phyloP scores from a whole-genome alignment of 129 eudicot species.

The Chrysanthemum seticuspe region DNA sequence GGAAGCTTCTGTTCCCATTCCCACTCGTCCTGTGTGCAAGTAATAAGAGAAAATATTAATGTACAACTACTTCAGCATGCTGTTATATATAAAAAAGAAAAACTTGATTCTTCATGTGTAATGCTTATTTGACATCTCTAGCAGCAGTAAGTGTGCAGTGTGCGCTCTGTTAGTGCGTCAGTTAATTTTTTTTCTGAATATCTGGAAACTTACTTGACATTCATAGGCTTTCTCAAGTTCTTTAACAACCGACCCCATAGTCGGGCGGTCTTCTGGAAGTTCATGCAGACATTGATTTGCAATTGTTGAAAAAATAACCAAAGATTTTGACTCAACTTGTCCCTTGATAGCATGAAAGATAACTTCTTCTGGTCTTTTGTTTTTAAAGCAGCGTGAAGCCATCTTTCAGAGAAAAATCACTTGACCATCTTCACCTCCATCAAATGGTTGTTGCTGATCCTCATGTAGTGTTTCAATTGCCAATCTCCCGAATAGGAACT shows the following conservation, averaged over 20 bases:
- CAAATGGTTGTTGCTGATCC: not conserved
- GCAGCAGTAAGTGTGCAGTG: not conserved
- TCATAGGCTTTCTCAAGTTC: slow-evolving; percentile 27
- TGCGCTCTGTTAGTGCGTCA: not conserved
- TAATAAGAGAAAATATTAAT: not conserved
- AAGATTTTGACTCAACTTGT: slow-evolving; percentile 5
- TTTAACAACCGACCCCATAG: slow-evolving; percentile 24
- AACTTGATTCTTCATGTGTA: not conserved
- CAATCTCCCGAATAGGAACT: slow-evolving; percentile 24
- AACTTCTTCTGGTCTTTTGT: slow-evolving; percentile 5
- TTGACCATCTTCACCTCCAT: slow-evolving; percentile 3
- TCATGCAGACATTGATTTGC: slow-evolving; percentile 26
- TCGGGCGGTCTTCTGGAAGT: slow-evolving; percentile 20
- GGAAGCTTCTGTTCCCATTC: slow-evolving; percentile 35
- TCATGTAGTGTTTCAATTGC: slow-evolving; percentile 18
- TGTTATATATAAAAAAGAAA: not conserved
- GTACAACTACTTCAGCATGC: not conserved
- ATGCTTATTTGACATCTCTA: too few species aligned
- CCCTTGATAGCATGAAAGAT: slow-evolving; percentile 26
- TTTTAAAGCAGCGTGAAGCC: slow-evolving; percentile 23
- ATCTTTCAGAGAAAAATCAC: slow-evolving; percentile 25
- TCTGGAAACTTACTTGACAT: slow-evolving; percentile 26
- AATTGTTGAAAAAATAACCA: slow-evolving; percentile 9
- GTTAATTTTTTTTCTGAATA: not conserved
- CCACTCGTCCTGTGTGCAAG: slow-evolving; percentile 31